Base-by-base conservation (phyloP, 441 rosid genomes). In the Arabidopsis lyrata region DNA sequence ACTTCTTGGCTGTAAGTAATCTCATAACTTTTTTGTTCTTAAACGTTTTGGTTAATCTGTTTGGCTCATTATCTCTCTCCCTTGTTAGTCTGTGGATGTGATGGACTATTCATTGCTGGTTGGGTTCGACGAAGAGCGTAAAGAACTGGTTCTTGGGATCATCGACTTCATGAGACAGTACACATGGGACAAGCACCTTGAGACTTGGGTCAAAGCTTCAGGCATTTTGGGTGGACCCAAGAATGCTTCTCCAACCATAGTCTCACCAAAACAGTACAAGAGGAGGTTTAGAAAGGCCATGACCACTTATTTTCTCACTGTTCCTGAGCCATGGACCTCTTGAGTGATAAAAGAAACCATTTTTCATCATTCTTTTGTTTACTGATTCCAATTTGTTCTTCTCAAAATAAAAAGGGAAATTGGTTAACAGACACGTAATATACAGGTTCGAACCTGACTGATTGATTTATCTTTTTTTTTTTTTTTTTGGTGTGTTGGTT, bases 111-210 rank as follows among this genome's bases (percentile, higher is more conserved):
- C 99, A 0, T 73, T 95, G 80, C 83, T 95, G 42, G 99, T 92
- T 77, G 99, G 99, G 11, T 89, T 92, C 77, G 99, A 95, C 22
- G 82, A 85, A 8, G 97, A 91, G 79, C 81, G 80, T 32, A 87
- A 92, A 54, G 99, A 92, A 76, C 86, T 95, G 70, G 98, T 95
- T 34, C 61, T 95, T 45, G 99, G 99, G 31, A 95, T 95, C 63
- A 95, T 95, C 9, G 99, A 95, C 84, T 92, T 85, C 90, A 86
- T 95, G 91, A 87, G 99, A 85, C 97, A 95, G 70, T 95, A 95
- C 78, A 95, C 99, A 53, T 95, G 99, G 99, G 99, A 95, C 81
- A 95, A 95, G 83, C 98, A 95, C 48, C 81, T 95, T 69, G 99
- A 95, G 89, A 91, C 99, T 6, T 93, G 96, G 99, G 95, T 95